Conservation (phyloP, 192 early-diverging fungal species). For the Chytriomyces confervae region DNA sequence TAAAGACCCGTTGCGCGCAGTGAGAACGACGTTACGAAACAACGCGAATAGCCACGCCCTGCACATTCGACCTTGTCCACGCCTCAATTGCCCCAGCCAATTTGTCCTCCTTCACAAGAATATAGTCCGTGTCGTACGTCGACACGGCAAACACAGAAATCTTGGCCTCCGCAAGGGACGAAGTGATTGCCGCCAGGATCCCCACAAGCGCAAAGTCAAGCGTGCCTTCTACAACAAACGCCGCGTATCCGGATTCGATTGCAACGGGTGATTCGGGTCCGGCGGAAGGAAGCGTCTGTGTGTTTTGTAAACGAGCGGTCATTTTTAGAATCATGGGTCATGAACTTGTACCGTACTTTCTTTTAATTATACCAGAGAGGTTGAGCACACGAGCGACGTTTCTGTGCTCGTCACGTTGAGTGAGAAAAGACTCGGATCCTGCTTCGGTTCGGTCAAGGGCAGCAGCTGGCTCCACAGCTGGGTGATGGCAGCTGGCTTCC, state of each 20-base stretch:
- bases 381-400: conserved; percentile 9
- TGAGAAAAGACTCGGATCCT: neutral
- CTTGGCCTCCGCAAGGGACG: conserved; percentile 55
- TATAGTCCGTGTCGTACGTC: conserved; percentile 78
- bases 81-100: neutral
- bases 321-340: too few relatives aligned
- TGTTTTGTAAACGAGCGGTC: conserved; percentile 6
- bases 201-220: conserved; percentile 75
- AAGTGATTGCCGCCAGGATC: conserved; percentile 61
- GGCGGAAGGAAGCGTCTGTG: neutral
- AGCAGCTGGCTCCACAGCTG: conserved; percentile 29
- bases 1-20: too few relatives aligned
- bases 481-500: conserved; percentile 27
- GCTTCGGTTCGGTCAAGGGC: conserved; percentile 22
- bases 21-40: too few relatives aligned
- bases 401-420: conserved; percentile 18
- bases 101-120: conserved; percentile 40
- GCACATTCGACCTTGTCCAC: neutral
- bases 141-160: conserved; percentile 73
- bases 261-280: neutral
- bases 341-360: neutral
- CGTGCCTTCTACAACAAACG: conserved; percentile 63
- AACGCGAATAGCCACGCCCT: neutral
- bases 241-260: conserved; percentile 39
- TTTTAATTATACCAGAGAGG: neutral